Evolutionary conservation across 345 rosid genomes (phyloP).

Genomic region (Aquilaria yunnanensis): DNA sequence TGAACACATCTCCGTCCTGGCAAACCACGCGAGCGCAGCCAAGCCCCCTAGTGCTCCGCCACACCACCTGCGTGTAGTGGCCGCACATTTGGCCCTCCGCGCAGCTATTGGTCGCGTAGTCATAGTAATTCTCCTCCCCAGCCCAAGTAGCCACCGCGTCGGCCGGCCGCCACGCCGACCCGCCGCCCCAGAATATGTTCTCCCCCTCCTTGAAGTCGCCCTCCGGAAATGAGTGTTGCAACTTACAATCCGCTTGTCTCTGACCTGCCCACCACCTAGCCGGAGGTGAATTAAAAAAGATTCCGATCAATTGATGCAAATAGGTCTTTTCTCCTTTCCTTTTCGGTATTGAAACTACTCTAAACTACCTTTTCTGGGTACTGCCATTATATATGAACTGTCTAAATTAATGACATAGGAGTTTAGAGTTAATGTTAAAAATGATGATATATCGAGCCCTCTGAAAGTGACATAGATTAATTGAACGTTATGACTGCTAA

Average conservation of each 20-base stretch:
- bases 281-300: no score
- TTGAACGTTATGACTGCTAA: no score
- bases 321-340: no score
- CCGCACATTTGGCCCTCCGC: conserved; percentile 63
- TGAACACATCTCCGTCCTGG: conserved; percentile 70
- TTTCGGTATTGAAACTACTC: no score
- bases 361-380: no score
- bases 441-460: no score
- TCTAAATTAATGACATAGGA: no score
- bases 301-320: no score
- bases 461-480: no score
- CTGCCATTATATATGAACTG: no score
- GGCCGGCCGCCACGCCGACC: conserved; percentile 49
- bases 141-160: conserved; percentile 79
- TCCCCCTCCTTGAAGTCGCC: conserved; percentile 64
- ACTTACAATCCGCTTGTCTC: conserved; percentile 56
- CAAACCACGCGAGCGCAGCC: conserved; percentile 86
- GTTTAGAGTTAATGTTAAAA: no score
- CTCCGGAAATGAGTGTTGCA: conserved; percentile 60
- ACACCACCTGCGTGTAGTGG: conserved; percentile 84
- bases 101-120: conserved; percentile 50
- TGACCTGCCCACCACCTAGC: conserved; percentile 63
- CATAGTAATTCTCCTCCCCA: conserved; percentile 62
- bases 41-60: conserved; percentile 57
- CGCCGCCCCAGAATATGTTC: conserved; percentile 81